Evolutionary conservation across 495 filamentous ascomycete genomes (phyloP).

Genomic region (Talaromyces nanjingensis): DNA sequence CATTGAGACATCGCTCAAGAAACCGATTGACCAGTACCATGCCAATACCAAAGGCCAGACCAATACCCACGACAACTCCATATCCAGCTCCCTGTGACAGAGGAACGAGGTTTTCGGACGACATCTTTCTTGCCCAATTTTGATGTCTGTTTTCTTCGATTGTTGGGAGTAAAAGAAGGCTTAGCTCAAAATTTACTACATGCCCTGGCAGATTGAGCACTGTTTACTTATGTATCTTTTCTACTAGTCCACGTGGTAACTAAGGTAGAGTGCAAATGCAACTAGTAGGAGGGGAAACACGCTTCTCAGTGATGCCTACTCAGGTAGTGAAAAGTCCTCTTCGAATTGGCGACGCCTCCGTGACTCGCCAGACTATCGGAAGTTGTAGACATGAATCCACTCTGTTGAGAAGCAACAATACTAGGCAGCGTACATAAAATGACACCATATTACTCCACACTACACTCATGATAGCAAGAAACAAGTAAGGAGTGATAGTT

Average conservation of each 20-base stretch:
- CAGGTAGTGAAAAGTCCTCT: background rate
- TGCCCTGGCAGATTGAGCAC: background rate
- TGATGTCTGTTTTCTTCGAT: background rate
- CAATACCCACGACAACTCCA: background rate
- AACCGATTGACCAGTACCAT: background rate
- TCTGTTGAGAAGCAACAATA: background rate
- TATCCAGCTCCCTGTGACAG: background rate
- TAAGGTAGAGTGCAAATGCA: background rate
- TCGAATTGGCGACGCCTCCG: background rate
- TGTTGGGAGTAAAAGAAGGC: background rate
- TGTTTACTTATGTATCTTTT: background rate
- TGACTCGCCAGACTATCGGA: background rate
- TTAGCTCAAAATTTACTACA: background rate
- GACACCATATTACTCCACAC: background rate
- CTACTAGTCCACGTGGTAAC: background rate
- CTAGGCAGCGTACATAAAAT: background rate
- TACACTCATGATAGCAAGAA: background rate
- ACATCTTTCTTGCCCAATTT: background rate
- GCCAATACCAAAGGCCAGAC: background rate
- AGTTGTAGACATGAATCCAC: background rate
- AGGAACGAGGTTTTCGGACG: background rate
- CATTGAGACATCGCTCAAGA: background rate
- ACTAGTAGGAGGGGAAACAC: background rate
- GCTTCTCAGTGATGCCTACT: background rate
- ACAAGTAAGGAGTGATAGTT: background rate